Evolutionary conservation across 768 basidiomycete species (phyloP), one percentile per base, ranked within the genome.

Genomic region (Nevesoporus exiguus): DNA sequence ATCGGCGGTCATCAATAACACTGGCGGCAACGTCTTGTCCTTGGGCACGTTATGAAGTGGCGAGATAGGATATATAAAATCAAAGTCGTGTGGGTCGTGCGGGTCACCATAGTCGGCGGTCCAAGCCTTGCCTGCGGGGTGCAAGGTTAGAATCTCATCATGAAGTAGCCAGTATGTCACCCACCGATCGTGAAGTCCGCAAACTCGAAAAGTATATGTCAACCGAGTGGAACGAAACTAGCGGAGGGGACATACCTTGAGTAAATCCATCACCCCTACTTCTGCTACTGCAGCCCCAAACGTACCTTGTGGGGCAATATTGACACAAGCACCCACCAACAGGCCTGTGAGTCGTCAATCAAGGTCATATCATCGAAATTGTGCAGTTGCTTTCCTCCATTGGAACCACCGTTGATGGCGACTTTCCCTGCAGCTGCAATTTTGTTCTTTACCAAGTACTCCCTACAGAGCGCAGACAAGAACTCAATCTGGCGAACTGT

Each of bases 251-350:
- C 41, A 31, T 62, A 89, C 88, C 76, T 88, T 88, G 49, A 92
- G 79, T 51, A 90, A 73, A 69, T 92, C 90, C 58, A 84, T 75
- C 2, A 93, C 90, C 1, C 91, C 91, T 7, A 92, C 90, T 66
- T 92, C 88, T 0, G 88, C 85, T 5, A 92, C 78, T 1, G 80
- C 88, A 19, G 84, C 86, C n/a, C 90, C 90, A 57, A 90, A 84
- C 5, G 82, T 75, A 5, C 83, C 85, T 64, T 88, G 81, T 1
- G 86, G 86, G 0, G 89, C 89, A 36, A 86, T 85, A 56, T 91
- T 88, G 43, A 88, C 76, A 58, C 86, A 92, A n/a, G 90, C 90
- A n/a, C 82, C 83, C n/a, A 92, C 80, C 25, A 92, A 79, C 3
- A 93, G 73, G 46, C 89, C 88, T 87, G 61, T 25, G 21, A 11